Evolutionary conservation across 345 rosid species (phyloP), one percentile per base, ranked within the genome.

Genomic region (Raphanus raphanistrum): DNA sequence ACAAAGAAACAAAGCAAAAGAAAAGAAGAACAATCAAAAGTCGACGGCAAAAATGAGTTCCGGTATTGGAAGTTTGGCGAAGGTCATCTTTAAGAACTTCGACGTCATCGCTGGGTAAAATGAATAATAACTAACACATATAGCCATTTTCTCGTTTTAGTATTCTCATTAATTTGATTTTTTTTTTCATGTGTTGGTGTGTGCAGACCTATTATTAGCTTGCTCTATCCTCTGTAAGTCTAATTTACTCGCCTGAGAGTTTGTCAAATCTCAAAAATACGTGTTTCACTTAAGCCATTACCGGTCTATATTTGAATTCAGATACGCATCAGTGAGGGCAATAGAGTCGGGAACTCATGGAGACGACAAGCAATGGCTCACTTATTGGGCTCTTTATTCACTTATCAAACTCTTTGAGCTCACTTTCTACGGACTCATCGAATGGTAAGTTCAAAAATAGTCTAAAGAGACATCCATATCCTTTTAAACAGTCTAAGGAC

Each of bases 361-460:
- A 8, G 91, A 88, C 31, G 93, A 90, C 73, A 92, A 87, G 63
- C 92, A 92, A 69, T 90, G 97, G 94, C 87, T 92, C 26, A 90
- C 97, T 5, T 90, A 90, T 73, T 88, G 94, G 92, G 97, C 90
- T 76, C 87, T 91, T n/a, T 90, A 91, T 75, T 91, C 97, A 26
- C 79, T 91, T 81, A 65, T 91, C 68, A 90, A 90, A 33, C 84
- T 88, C 73, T 87, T 92, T 64, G 94, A 92, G 84, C 94, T 92
- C 58, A 90, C 91, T 45, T 88, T 92, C 69, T 83, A 86, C 76
- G 73, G 85, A 71, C 21, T 87, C 76, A 77, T 92, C 17, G 87
- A 88, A 74, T 79, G 85, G 91, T 90, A 81, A 71, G 57, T 16
- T 54, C 10, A 4, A 48, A 48, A 4, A n/a, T 13, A 13, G 17